These are phyloP conservation scores for Neospermospora avenae DNA, from an alignment of 2,329 filamentous ascomycete genomes.

Conservation along the genomic window DNA sequence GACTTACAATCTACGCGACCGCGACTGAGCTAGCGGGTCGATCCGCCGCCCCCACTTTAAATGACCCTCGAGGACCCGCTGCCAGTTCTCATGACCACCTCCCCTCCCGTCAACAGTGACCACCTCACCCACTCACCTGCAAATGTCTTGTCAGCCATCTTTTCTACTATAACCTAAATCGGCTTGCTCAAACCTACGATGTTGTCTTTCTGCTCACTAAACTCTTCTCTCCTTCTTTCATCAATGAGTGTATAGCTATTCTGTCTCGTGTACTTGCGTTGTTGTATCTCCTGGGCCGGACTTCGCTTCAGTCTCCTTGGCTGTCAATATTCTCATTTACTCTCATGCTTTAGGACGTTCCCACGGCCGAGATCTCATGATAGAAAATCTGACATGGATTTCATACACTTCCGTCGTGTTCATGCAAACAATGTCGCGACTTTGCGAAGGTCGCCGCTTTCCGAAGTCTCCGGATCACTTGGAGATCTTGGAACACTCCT, in stretches of 20 bases:
- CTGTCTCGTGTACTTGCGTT: too few relatives aligned
- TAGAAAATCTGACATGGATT: constrained; percentile 16
- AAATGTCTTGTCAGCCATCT: background rate
- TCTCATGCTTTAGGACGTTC: background rate
- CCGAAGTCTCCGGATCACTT: constrained; percentile 83
- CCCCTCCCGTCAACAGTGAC: too few relatives aligned
- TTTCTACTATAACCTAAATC: background rate
- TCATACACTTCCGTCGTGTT: constrained; percentile 25
- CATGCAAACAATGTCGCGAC: constrained; percentile 51
- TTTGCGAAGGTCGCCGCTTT: constrained; percentile 52
- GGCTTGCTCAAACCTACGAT: too few relatives aligned
- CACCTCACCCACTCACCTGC: background rate
- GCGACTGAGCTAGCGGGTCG: background rate
- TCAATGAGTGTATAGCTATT: background rate
- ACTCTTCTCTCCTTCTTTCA: background rate
- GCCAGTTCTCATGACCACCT: too few relatives aligned
- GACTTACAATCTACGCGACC: background rate
- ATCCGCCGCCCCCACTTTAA: constrained; percentile 1
- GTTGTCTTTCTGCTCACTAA: too few relatives aligned
- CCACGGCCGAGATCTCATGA: background rate
- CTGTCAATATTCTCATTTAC: background rate
- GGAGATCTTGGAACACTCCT: constrained; percentile 89
- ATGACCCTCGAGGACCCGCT: background rate
- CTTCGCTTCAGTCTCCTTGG: background rate
- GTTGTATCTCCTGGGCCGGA: too few relatives aligned